Base-by-base conservation (phyloP, 2,329 filamentous ascomycete species). In the Blastomyces gilchristii region DNA sequence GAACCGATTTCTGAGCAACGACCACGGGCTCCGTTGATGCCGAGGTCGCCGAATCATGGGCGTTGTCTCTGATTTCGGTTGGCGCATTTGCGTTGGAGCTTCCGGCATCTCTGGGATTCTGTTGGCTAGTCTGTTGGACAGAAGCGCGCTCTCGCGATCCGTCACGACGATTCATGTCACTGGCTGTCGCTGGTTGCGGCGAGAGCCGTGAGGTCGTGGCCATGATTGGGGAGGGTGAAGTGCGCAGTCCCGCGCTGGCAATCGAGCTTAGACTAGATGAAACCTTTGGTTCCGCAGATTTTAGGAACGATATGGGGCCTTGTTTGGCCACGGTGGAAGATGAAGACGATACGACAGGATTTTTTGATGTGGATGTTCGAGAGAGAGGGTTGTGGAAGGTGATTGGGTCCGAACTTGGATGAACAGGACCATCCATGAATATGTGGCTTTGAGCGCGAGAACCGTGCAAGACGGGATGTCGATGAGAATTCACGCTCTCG, bases 1-100 rank as follows among this genome's bases (percentile, higher is more conserved):
- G 77, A 63, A 82, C 77, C 58, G 77, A 76, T 68, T 81, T 79
- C 5, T 78, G 77, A 6, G 74, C 76, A 66, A 77, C 76, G 34
- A 77, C 76, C 66, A 82, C 69, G 11, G 81, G 76, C 28, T 31
- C 25, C 16, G 53, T 63, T 65, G 62, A 58, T 16, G 45, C 64
- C 22, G 65, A 56, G 31, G 34, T 58, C n/a, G n/a, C 49, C 58
- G 64, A 5, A 43, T 62, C 61, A n/a, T 61, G 62, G 52, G 64
- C 60, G 56, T 66, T 68, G 63, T 64, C 69, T 66, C 62, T 72
- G 65, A 59, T 72, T 72, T 69, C 75, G 73, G 67, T 75, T 70
- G 65, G 69, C 72, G 64, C 64, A 54, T 69, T 71, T 65, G 71
- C 68, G 34, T 70, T 66, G 18, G 74, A 73, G 16, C 74, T 72